Conservation (phyloP, 495 filamentous ascomycete genomes). For the Aspergillus biplanus region DNA sequence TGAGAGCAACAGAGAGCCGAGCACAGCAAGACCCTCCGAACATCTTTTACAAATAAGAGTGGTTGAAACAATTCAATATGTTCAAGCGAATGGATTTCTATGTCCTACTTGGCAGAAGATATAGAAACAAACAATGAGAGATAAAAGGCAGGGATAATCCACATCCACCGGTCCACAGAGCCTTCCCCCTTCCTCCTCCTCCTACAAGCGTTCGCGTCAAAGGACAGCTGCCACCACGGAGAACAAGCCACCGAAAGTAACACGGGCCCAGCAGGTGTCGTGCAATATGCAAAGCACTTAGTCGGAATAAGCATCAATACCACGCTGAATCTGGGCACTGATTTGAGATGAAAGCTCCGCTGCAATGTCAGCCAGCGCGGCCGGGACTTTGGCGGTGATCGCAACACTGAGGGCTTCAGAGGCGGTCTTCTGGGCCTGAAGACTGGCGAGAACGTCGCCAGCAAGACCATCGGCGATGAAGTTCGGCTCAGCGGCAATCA, state of each 20-base stretch:
- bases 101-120: not conserved
- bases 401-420: slow-evolving; percentile 34
- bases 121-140: not conserved
- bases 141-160: not conserved
- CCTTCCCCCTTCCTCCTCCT: not conserved
- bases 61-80: no score
- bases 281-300: not conserved
- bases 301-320: slow-evolving; percentile 25
- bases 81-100: not conserved
- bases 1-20: no score
- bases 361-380: slow-evolving; percentile 27
- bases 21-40: no score
- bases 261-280: not conserved
- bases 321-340: slow-evolving; percentile 34
- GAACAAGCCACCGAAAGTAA: not conserved
- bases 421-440: slow-evolving; percentile 33
- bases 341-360: slow-evolving; percentile 31
- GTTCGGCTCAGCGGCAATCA: slow-evolving; percentile 36
- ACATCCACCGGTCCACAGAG: not conserved
- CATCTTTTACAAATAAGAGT: no score
- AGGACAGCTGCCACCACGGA: not conserved
- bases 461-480: slow-evolving; percentile 37
- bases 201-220: not conserved
- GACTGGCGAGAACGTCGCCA: slow-evolving; percentile 24
- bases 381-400: slow-evolving; percentile 38